Base-by-base conservation (phyloP, 495 filamentous ascomycete species). In the Penicillium diatomitis region DNA sequence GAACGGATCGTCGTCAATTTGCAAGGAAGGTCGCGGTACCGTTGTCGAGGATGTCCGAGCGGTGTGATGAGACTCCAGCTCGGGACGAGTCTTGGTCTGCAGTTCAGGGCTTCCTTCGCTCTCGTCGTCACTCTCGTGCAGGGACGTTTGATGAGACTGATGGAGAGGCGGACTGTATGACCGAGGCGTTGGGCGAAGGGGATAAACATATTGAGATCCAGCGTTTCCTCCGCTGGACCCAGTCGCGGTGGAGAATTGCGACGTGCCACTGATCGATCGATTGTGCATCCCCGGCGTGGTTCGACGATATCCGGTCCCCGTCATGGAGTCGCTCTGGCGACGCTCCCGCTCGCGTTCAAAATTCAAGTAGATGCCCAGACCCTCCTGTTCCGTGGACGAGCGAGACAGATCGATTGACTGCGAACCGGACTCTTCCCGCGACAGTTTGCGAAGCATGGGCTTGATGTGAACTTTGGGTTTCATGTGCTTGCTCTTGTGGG, bases 171-270 rank as follows among this genome's bases (percentile, higher is more conserved):
- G 75, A 2, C 76, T 81, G 58, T 77, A 80, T 8, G 71, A 66
- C 33, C 74, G 68, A 11, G 78, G 76, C 6, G 74, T 78, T 50
- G 80, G 80, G 32, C 78, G 76, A 76, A 82, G 75, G 3, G 79
- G 76, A 56, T 82, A 76, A 12, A 79, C 67, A 56, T 79, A 82
- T 35, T 78, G 73, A 32, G 70, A 68, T 31, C 68, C 69, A 8
- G 75, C 71, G 41, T 73, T 69, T 30, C 68, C 71, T 44, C 67
- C 68, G 54, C 75, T 80, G n/a, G 66, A 67, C 35, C 68, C 68
- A 3, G 66, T 66, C 2, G 68, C 72, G 3, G 54, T 58, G 20
- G 78, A 82, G 34, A 75, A 65, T 53, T 82, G 76, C 4, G 80
- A 81, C 4, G 71, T 70, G 44, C 73, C 76, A 52, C 78, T 82